A percentile compares a stretch with the other conserved stretches of the same genome.
phyloP scores from a whole-genome alignment of 768 basidiomycete genomes.

The Termitomyces sp. region DNA sequence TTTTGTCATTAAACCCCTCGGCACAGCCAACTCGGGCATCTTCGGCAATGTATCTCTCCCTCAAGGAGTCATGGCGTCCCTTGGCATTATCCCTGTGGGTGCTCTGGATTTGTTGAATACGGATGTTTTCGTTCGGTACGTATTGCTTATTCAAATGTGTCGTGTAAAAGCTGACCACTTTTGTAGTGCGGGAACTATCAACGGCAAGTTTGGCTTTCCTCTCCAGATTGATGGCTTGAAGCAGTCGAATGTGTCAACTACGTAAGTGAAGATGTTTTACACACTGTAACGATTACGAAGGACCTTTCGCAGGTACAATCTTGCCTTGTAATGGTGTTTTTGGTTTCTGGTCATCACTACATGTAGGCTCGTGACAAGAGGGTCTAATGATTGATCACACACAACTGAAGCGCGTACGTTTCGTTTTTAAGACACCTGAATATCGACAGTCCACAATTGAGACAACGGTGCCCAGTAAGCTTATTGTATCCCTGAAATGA shows the following conservation, averaged over 20 bases:
- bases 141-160: not conserved
- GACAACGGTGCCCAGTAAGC: not conserved
- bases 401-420: not conserved
- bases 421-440: not conserved
- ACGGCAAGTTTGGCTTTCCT: conserved; percentile 28
- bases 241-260: conserved; percentile 30
- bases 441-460: not conserved
- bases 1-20: conserved; percentile 42
- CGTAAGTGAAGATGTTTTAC: conserved; percentile 18
- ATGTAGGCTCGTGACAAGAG: not conserved
- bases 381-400: not conserved
- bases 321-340: not conserved
- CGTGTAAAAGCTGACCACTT: not conserved
- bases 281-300: not conserved
- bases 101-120: conserved; percentile 44
- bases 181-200: conserved; percentile 17
- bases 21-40: conserved; percentile 52
- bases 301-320: not conserved
- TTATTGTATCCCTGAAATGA: not conserved
- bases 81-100: conserved; percentile 50
- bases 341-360: not conserved
- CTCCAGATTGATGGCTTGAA: conserved; percentile 29
- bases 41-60: conserved; percentile 54
- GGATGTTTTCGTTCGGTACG: conserved; percentile 34
- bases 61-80: conserved; percentile 42